phyloP scores from a whole-genome alignment of 2,329 filamentous ascomycete species.

The Ophiostoma ips region DNA sequence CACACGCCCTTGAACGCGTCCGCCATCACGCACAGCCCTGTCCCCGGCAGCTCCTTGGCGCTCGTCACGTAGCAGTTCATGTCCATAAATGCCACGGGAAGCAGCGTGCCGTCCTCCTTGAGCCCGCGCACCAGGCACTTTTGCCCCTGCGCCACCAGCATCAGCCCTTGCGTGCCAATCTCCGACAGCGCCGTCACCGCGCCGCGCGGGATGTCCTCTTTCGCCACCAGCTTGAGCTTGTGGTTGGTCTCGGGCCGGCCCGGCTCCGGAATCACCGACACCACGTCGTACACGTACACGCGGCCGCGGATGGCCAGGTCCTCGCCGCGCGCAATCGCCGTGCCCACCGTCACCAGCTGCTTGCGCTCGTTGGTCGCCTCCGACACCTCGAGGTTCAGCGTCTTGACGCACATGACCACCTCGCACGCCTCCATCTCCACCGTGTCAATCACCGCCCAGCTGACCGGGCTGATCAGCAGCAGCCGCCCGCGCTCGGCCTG shows the following conservation, averaged over 20 bases:
- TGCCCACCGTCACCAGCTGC: conserved; percentile 72
- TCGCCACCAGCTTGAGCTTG: conserved; percentile 71
- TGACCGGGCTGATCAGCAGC: conserved; percentile 64
- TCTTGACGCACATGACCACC: conserved; percentile 66
- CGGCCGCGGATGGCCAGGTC: conserved; percentile 75
- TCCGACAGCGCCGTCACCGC: conserved; percentile 78
- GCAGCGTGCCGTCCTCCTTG: conserved; percentile 83
- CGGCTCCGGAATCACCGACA: conserved; percentile 80
- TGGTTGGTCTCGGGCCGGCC: conserved; percentile 73
- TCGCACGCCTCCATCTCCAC: conserved; percentile 62
- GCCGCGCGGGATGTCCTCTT: conserved; percentile 82
- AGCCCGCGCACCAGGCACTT: conserved; percentile 95
- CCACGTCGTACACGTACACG: conserved; percentile 83
- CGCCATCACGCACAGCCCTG: conserved; percentile 73
- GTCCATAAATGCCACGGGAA: conserved; percentile 94
- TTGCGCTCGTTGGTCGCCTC: conserved; percentile 80
- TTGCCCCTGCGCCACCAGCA: conserved; percentile 84
- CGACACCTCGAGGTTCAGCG: conserved; percentile 75
- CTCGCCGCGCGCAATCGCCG: conserved; percentile 74
- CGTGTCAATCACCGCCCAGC: conserved; percentile 66
- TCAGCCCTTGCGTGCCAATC: conserved; percentile 74
- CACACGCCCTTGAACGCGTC: conserved; percentile 90
- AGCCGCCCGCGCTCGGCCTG: conserved; percentile 57
- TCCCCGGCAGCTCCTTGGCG: conserved; percentile 70
- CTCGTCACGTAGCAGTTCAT: conserved; percentile 87